Base-by-base conservation (phyloP, 2,329 filamentous ascomycete genomes). In the Cercospora zeina region DNA sequence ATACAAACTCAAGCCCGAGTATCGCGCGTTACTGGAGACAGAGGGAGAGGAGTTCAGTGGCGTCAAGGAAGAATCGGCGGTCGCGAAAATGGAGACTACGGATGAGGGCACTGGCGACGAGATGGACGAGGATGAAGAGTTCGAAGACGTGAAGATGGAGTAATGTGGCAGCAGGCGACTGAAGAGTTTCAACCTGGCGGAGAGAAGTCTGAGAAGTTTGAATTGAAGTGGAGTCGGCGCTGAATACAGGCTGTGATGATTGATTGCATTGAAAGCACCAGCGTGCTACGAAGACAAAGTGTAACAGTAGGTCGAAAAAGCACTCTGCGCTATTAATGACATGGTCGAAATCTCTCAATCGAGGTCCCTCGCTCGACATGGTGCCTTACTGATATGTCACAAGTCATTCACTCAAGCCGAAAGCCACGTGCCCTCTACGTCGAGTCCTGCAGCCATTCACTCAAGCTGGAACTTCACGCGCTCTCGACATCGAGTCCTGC, bases 1-100 rank as follows among this genome's bases (percentile, higher is more conserved):
- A 68, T 97, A 92, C 87, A 88, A 88, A 69, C 78, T 97, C 61
- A 91, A 89, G 74, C 81, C 85, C 2, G 88, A 91, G 73, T 89
- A 89, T 64, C 80, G 81, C 61, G 78, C 79, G 39, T 83, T 77
- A 69, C 79, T 82, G 61, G 79, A 79, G 37, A 82, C 82, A 60
- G 78, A 79, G 39, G 82, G 81, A 57, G 73, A 76, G 24, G 79
- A 80, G 19, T 78, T 79, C 53, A 59, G 62, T 11, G 66, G 65
- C 27, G 78, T 81, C 57, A 87, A 81, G 64, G 80, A 83, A 67
- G 81, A 81, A 64, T 74, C 79, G 49, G 80, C 76, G 3, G 70
- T 71, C 30, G 65, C 73, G 64, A 62, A 67, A 58, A 68, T 69
- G 13, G 74, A 76, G 11, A 80, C 79, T 59, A 77, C 76, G 10